These are phyloP conservation scores for Tetradesmus obliquus DNA, from an alignment of 139 green algal genomes.

Conservation along the genomic window DNA sequence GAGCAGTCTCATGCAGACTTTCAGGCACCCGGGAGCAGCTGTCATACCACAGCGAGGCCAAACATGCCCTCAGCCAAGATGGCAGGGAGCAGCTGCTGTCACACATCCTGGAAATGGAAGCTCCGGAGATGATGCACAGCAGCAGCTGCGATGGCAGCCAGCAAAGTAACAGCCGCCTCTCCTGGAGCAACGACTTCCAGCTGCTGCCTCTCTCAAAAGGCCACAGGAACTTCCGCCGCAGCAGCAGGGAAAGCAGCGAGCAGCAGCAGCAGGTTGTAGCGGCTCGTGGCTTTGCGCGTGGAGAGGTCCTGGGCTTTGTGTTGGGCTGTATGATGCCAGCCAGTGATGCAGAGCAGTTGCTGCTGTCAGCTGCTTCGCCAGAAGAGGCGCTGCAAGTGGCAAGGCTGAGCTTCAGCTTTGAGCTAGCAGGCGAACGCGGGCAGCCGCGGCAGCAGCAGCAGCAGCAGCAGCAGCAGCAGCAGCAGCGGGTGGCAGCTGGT, in stretches of 20 bases:
- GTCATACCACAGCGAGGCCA: constrained; percentile 2
- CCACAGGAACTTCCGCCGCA: background rate
- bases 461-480: no score
- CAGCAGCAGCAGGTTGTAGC: background rate
- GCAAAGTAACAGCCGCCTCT: background rate
- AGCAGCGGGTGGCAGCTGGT: background rate
- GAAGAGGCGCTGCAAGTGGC: background rate
- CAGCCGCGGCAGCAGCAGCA: background rate
- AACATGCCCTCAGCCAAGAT: background rate
- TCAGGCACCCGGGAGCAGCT: constrained; percentile 4
- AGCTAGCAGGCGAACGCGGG: background rate
- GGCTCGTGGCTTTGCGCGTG: background rate
- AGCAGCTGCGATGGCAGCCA: background rate
- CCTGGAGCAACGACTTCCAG: background rate
- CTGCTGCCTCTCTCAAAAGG: background rate
- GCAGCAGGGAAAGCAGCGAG: background rate
- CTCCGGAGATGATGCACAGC: background rate
- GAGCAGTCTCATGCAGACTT: background rate
- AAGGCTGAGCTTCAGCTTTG: background rate
- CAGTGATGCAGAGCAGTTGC: background rate
- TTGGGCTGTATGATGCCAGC: background rate
- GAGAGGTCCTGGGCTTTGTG: constrained; percentile 1
- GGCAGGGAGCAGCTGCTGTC: constrained; percentile 9
- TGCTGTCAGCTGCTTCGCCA: background rate
- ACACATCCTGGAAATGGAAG: constrained; percentile 5